These are phyloP conservation scores for Piloderma croceum DNA, from an alignment of 768 basidiomycete species.

Conservation along the genomic window DNA sequence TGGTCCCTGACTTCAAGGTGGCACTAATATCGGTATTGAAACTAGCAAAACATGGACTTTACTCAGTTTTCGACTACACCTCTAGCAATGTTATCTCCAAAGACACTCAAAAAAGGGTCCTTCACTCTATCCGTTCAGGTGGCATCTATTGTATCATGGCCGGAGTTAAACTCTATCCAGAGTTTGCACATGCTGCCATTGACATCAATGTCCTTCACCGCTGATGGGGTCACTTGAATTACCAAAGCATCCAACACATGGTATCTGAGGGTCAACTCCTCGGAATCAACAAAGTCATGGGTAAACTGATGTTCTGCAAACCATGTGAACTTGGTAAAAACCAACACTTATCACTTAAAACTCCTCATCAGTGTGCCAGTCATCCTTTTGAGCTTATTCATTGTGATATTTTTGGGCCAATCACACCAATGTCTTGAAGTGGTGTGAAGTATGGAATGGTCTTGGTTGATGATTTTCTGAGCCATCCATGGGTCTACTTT, in stretches of 20 bases:
- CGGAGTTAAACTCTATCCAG: not conserved
- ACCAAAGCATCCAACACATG: conserved; percentile 6
- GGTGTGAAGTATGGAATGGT: conserved; percentile 12
- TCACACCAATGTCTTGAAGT: conserved; percentile 4
- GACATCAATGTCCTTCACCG: conserved; percentile 14
- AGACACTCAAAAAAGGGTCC: not conserved
- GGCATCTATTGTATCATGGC: conserved; percentile 9
- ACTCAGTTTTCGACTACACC: conserved; percentile 4
- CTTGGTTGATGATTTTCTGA: conserved; percentile 14
- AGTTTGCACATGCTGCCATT: conserved; percentile 2
- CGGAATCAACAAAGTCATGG: conserved; percentile 6
- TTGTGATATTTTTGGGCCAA: conserved; percentile 14
- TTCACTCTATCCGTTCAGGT: conserved; percentile 1
- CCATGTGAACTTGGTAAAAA: conserved; percentile 14
- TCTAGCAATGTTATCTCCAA: conserved; percentile 1
- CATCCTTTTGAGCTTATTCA: conserved; percentile 10
- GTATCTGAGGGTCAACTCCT: conserved; percentile 8
- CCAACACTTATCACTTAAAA: conserved; percentile 11
- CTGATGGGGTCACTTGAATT: conserved; percentile 9
- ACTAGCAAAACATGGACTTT: conserved; percentile 3
- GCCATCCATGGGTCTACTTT: no score
- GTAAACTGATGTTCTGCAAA: conserved; percentile 13
- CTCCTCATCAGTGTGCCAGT: not conserved
- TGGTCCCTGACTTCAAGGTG: conserved; percentile 8
- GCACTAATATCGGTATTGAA: conserved; percentile 8